Conservation (phyloP, 345 rosid genomes). For the Populus ilicifolia region DNA sequence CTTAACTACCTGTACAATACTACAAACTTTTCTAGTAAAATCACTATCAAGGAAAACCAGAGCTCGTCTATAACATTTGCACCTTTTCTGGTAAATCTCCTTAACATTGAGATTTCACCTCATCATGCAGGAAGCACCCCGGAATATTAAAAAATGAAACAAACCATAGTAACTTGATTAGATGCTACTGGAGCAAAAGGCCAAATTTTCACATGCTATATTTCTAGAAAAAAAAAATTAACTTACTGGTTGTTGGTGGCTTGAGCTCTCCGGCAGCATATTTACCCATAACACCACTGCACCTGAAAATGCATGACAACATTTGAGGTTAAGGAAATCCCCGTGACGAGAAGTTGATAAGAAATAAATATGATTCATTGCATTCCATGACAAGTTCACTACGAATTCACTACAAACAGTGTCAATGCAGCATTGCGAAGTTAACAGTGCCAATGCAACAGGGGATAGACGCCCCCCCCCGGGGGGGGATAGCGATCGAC, state of each 20-base stretch:
- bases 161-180: background rate
- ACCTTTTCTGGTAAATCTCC: background rate
- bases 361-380: background rate
- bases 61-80: background rate
- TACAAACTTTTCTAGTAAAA: background rate
- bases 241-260: conserved; percentile 85
- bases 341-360: background rate
- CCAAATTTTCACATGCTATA: background rate
- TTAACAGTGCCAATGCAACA: no score
- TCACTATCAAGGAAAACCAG: background rate
- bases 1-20: background rate
- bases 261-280: conserved; percentile 96
- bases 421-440: background rate
- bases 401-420: background rate
- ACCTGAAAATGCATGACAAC: conserved; percentile 44
- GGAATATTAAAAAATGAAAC: background rate
- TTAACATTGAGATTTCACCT: background rate
- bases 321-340: background rate
- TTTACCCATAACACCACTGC: conserved; percentile 98
- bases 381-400: background rate
- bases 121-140: background rate
- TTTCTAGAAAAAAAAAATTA: background rate
- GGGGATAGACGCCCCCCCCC: no score
- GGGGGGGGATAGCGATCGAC: no score
- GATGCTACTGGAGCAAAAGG: background rate